These are phyloP conservation scores for Cynanchum wilfordii DNA, from an alignment of 257 asterid genomes.

Conservation along the genomic window DNA sequence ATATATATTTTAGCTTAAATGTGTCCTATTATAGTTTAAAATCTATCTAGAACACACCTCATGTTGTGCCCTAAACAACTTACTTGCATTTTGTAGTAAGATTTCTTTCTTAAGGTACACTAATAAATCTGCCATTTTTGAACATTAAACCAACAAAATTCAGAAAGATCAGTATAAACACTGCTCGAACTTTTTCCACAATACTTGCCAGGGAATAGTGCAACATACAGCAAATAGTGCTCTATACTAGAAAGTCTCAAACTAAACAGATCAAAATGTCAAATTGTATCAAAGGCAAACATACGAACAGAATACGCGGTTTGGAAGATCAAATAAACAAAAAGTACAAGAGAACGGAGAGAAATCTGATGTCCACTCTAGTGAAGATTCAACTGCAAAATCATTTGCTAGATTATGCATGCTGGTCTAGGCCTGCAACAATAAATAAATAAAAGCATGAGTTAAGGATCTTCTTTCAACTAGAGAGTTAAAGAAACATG, in stretches of 20 bases:
- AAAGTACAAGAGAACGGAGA: constrained; percentile 16
- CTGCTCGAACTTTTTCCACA: neutral
- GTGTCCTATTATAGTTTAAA: too few relatives aligned
- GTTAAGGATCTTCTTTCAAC: neutral
- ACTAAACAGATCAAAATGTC: constrained; percentile 11
- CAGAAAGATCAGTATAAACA: neutral
- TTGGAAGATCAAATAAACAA: constrained; percentile 8
- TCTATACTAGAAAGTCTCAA: neutral
- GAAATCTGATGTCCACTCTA: constrained; percentile 26
- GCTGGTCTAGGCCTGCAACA: constrained; percentile 34
- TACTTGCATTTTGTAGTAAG: too few relatives aligned
- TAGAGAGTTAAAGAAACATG: neutral
- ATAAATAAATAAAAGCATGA: constrained; percentile 12
- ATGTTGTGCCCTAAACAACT: too few relatives aligned
- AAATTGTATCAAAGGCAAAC: constrained; percentile 6
- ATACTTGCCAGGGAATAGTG: neutral
- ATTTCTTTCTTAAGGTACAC: too few relatives aligned
- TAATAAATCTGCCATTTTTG: neutral
- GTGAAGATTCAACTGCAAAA: constrained; percentile 26
- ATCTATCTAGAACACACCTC: too few relatives aligned
- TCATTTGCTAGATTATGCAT: constrained; percentile 15
- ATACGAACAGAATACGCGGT: constrained; percentile 9
- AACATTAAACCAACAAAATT: neutral
- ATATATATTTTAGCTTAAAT: too few relatives aligned
- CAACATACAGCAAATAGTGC: constrained; percentile 5